phyloP scores from a whole-genome alignment of 1,139 yeast species.

The Suhomyces bolitotheri region DNA sequence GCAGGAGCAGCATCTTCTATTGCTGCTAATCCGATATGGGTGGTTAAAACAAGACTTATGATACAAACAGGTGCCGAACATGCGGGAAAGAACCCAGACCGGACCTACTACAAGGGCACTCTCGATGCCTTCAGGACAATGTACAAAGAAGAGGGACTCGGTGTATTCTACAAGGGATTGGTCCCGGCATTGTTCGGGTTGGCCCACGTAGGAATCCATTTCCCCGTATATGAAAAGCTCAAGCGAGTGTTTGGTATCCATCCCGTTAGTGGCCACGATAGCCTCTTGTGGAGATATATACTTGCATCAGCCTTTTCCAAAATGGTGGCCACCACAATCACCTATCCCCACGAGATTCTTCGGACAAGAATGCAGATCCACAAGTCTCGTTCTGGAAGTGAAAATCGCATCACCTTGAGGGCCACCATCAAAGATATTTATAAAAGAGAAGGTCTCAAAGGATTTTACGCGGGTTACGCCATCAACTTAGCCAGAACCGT shows the following conservation, averaged over 20 bases:
- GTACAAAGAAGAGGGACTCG: conserved; percentile 75
- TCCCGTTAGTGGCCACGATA: conserved; percentile 16
- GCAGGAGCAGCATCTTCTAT: conserved; percentile 89
- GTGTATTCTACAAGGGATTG: conserved; percentile 87
- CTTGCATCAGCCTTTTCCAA: conserved; percentile 80
- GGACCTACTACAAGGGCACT: conserved; percentile 68
- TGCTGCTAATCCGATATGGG: conserved; percentile 97
- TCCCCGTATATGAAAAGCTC: conserved; percentile 89
- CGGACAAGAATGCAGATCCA: conserved; percentile 86
- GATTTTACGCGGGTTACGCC: conserved; percentile 87
- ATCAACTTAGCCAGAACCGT: conserved; percentile 88
- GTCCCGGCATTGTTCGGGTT: conserved; percentile 89
- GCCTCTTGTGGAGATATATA: conserved; percentile 50
- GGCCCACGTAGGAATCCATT: conserved; percentile 93
- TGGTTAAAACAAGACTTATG: conserved; percentile 91
- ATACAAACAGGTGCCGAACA: conserved; percentile 59
- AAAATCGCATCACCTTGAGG: conserved; percentile 21
- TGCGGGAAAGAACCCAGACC: conserved; percentile 14
- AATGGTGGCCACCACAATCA: conserved; percentile 83
- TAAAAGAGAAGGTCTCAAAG: conserved; percentile 70
- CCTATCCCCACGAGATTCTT: conserved; percentile 95
- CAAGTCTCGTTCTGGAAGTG: conserved; percentile 14
- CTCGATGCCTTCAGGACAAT: conserved; percentile 79
- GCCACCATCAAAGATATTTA: conserved; percentile 48
- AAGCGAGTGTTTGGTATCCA: conserved; percentile 51